Conservation (phyloP, 2,329 filamentous ascomycete species). For the Aspergillus niger region DNA sequence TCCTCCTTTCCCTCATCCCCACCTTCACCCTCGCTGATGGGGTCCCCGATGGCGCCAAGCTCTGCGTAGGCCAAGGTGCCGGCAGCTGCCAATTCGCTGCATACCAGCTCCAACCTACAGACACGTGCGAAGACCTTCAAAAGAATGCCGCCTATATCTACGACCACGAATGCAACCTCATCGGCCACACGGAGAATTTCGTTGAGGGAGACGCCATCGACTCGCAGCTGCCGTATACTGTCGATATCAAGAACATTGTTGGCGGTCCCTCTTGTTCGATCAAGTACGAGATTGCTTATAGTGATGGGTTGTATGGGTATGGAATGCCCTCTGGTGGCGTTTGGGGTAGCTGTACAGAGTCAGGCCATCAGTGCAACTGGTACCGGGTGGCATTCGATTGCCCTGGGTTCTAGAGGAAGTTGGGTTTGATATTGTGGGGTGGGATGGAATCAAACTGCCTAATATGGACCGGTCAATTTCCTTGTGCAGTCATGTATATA, state of each 20-base stretch:
- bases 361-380: background rate
- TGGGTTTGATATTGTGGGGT: too few relatives aligned
- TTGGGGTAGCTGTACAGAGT: background rate
- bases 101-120: background rate
- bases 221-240: background rate
- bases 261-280: background rate
- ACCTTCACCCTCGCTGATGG: background rate
- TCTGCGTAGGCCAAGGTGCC: background rate
- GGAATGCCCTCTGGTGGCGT: background rate
- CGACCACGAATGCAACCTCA: background rate
- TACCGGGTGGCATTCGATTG: background rate
- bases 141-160: background rate
- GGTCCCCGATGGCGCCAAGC: background rate
- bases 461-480: too few relatives aligned
- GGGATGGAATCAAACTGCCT: too few relatives aligned
- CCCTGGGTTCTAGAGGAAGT: background rate
- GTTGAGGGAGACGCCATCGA: background rate
- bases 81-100: background rate
- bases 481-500: too few relatives aligned
- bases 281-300: background rate
- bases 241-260: background rate
- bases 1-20: background rate
- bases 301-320: background rate
- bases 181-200: background rate
- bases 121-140: background rate